Evolutionary conservation across 192 early-diverging fungal species (phyloP), one percentile per base, ranked within the genome.

Genomic region (Glomus cerebriforme): DNA sequence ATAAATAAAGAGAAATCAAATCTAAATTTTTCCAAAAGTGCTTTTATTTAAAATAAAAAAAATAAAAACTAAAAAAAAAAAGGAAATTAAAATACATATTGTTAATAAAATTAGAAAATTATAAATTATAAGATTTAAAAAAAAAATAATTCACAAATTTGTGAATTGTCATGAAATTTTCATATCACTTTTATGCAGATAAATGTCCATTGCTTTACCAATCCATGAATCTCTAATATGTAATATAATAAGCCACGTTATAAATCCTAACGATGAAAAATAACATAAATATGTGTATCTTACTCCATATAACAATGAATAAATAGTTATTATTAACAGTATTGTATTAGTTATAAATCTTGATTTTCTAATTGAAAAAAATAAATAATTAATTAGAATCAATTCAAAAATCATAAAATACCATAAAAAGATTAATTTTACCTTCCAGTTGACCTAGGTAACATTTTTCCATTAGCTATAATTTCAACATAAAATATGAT

Each of bases 401-500:
- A n/a, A 22, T 9, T 12, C 15, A 47, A 13, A 49, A 43, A 37
- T 34, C 29, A 60, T 75, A 12, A 13, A 59, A 6, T 59, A 10
- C 7, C 3, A 24, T 0, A 19, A 62, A 39, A 10, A 39, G 64
- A 64, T 66, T 54, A 17, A 17, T 37, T 31, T 78, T 69, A 78
- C 77, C 77, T 78, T 63, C 63, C 89, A 81, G 89, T 71, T 77
- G 65, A 89, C 77, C 82, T 84, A 75, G 88, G 92, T 77, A 79
- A 85, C 82, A 87, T 90, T n/a, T 82, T 84, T 6, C 86, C 84
- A 67, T 81, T 85, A 10, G 85, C 86, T 47, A 90, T 74, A 39
- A 87, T 65, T 31, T 89, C 87, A 26, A 90, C 85, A 71, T 87
- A 90, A 69, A 90, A 84, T 81, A 90, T 86, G 31, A 90, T 86